phyloP scores from a whole-genome alignment of 371 early-diverging fungal genomes.

The Mucor ambiguus region DNA sequence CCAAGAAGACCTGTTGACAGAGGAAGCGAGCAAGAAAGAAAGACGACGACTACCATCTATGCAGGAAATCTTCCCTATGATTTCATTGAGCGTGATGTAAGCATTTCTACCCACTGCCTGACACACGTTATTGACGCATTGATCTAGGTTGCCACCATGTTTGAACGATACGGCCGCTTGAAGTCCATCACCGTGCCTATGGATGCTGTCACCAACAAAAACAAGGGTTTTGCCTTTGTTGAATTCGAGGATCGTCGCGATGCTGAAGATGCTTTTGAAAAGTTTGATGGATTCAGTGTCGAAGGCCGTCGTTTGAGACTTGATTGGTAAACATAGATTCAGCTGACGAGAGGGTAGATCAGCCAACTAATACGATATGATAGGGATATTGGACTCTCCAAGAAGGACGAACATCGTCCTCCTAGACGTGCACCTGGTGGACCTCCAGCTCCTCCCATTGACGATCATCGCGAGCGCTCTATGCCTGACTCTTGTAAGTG shows the following conservation, averaged over 20 bases:
- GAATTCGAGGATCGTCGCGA: conserved; percentile 77
- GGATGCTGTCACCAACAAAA: conserved; percentile 71
- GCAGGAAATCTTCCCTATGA: conserved; percentile 85
- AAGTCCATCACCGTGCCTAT: conserved; percentile 68
- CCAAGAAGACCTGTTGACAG: conserved; percentile 64
- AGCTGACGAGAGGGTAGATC: neutral
- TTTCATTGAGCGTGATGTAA: conserved; percentile 70
- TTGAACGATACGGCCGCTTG: conserved; percentile 75
- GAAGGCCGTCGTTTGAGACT: conserved; percentile 76
- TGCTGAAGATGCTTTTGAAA: conserved; percentile 78
- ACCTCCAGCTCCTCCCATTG: conserved; percentile 25
- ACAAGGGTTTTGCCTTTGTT: conserved; percentile 84
- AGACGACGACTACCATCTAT: conserved; percentile 66
- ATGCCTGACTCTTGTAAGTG: conserved; percentile 38
- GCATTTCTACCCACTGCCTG: neutral
- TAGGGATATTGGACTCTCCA: conserved; percentile 70
- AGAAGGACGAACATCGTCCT: conserved; percentile 60
- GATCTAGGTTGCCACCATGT: conserved; percentile 59
- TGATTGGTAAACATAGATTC: conserved; percentile 69
- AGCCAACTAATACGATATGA: neutral
- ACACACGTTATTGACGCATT: neutral
- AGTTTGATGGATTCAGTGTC: conserved; percentile 70
- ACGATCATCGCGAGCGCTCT: conserved; percentile 30
- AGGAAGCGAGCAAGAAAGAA: conserved; percentile 70
- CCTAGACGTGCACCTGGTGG: conserved; percentile 24